phyloP scores from a whole-genome alignment of 2,329 filamentous ascomycete genomes.

The Ascochyta lentis region DNA sequence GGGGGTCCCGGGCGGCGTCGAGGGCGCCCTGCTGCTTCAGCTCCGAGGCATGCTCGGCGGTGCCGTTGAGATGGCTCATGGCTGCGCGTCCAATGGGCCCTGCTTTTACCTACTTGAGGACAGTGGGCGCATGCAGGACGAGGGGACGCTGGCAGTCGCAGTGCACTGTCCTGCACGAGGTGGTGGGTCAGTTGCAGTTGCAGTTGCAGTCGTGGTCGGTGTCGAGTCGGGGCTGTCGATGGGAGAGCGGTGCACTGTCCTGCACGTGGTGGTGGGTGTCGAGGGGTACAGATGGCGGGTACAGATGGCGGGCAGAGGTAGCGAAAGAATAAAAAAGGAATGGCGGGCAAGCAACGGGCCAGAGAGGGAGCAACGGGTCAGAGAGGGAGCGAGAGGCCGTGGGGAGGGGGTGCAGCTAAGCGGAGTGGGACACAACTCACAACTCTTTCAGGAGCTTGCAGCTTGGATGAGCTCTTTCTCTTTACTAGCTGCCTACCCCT shows the following conservation, averaged over 20 bases:
- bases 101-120: background rate
- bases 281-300: background rate
- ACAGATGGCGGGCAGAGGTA: background rate
- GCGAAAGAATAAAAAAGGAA: conserved; percentile 10
- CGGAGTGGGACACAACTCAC: conserved; percentile 7
- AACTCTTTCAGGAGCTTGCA: conserved; percentile 12
- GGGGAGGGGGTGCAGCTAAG: background rate
- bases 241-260: too few relatives aligned
- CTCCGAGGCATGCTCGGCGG: conserved; percentile 59
- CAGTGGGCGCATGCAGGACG: conserved; percentile 11
- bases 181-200: too few relatives aligned
- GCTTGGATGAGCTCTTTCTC: too few relatives aligned
- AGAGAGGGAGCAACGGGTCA: background rate
- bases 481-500: too few relatives aligned
- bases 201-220: background rate
- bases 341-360: conserved; percentile 1
- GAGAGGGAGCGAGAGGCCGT: background rate
- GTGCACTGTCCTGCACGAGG: too few relatives aligned
- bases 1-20: conserved; percentile 76
- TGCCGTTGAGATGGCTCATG: conserved; percentile 12
- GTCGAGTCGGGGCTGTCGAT: background rate
- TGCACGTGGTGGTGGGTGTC: too few relatives aligned
- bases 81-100: background rate
- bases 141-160: background rate
- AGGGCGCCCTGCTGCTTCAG: conserved; percentile 82